Conservation (phyloP, 2,329 filamentous ascomycete species). For the Aspergillus latus region DNA sequence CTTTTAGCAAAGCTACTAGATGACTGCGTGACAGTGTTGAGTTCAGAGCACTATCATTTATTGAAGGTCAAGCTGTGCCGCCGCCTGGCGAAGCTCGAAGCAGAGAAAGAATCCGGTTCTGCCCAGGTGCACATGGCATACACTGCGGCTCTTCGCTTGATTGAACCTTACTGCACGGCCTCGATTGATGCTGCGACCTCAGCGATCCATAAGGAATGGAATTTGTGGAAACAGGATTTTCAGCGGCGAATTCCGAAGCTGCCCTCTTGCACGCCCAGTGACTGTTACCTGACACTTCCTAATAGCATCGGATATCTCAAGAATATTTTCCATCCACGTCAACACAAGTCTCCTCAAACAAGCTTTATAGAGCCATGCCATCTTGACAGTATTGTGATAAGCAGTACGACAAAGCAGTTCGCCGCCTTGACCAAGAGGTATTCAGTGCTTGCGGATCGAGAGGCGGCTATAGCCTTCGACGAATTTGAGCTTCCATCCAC, state of each 20-base stretch:
- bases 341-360: neutral
- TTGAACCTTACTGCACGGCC: conserved; percentile 30
- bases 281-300: conserved; percentile 40
- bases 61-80: conserved; percentile 57
- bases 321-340: conserved; percentile 7
- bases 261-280: conserved; percentile 34
- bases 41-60: conserved; percentile 39
- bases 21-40: conserved; percentile 33
- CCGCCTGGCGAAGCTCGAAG: conserved; percentile 59
- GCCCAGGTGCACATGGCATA: neutral
- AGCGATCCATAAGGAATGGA: conserved; percentile 41
- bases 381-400: conserved; percentile 1
- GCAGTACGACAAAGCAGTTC: conserved; percentile 16
- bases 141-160: neutral
- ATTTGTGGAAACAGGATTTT: conserved; percentile 39
- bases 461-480: conserved; percentile 8
- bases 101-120: conserved; percentile 29
- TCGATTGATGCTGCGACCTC: conserved; percentile 31
- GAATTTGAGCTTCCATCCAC: neutral
- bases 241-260: conserved; percentile 46
- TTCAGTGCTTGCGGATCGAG: conserved; percentile 15
- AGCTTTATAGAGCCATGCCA: neutral
- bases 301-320: conserved; percentile 43
- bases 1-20: conserved; percentile 51
- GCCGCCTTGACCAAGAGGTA: conserved; percentile 11